phyloP scores from a whole-genome alignment of 345 rosid species.

The Cardamine resedifolia region DNA sequence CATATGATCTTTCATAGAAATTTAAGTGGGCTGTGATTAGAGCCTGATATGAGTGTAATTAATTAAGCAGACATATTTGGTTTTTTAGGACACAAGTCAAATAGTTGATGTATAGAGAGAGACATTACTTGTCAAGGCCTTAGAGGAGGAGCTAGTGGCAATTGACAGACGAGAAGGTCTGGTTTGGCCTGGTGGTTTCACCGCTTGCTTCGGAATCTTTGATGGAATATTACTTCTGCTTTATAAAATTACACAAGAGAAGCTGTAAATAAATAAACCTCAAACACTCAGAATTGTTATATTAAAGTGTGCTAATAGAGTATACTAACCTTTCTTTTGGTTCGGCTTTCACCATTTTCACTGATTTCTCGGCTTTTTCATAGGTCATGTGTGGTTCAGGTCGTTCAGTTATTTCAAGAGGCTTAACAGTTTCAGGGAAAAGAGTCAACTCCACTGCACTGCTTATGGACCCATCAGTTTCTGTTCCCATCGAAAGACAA shows the following conservation, averaged over 20 bases:
- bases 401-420: conserved; percentile 18
- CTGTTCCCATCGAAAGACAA: conserved; percentile 88
- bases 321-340: conserved; percentile 55
- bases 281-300: neutral
- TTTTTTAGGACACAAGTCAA: neutral
- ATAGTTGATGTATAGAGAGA: neutral
- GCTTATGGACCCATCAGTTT: conserved; percentile 75
- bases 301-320: neutral
- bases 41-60: neutral
- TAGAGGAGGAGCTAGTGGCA: conserved; percentile 52
- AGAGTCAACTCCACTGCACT: conserved; percentile 75
- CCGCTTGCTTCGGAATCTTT: conserved; percentile 59
- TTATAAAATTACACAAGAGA: conserved; percentile 6
- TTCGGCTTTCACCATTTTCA: conserved; percentile 44
- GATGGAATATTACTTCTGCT: conserved; percentile 44
- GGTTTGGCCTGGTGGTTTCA: conserved; percentile 43
- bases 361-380: conserved; percentile 44
- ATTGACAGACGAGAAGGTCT: conserved; percentile 54
- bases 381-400: conserved; percentile 20
- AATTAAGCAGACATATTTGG: neutral
- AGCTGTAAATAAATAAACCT: neutral
- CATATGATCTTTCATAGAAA: conserved; percentile 1
- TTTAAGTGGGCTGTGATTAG: neutral
- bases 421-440: conserved; percentile 66
- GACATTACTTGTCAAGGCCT: conserved; percentile 52